These are phyloP conservation scores for Mucor plumbeus DNA, from an alignment of 371 early-diverging fungal species.

Conservation along the genomic window DNA sequence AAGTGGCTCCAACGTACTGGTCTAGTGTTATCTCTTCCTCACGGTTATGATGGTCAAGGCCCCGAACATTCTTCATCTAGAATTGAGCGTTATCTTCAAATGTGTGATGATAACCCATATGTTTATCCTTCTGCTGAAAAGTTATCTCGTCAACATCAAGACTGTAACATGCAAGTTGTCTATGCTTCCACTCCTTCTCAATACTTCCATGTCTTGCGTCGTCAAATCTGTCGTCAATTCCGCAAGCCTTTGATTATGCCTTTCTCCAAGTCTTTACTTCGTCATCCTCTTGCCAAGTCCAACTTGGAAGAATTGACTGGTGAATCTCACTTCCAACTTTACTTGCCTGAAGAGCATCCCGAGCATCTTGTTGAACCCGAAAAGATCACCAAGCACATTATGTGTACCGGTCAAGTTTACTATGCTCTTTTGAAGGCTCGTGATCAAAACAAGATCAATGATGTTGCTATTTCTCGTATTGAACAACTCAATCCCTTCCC, in stretches of 20 bases:
- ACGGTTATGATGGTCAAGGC: conserved; percentile 98
- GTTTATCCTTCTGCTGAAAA: conserved; percentile 81
- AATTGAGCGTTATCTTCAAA: conserved; percentile 93
- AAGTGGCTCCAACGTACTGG: conserved; percentile 98
- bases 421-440: conserved; percentile 89
- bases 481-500: conserved; percentile 98
- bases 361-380: conserved; percentile 75
- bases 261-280: conserved; percentile 91
- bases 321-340: conserved; percentile 84
- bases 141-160: conserved; percentile 90
- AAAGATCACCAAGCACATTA: conserved; percentile 85
- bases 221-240: conserved; percentile 96
- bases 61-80: conserved; percentile 96
- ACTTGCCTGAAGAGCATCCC: conserved; percentile 90
- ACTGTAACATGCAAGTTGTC: conserved; percentile 97
- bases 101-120: conserved; percentile 94
- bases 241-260: conserved; percentile 91
- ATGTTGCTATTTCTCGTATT: conserved; percentile 91
- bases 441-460: conserved; percentile 81
- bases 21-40: conserved; percentile 90
- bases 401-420: conserved; percentile 97
- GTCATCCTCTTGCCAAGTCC: conserved; percentile 92
- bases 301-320: conserved; percentile 81
- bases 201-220: conserved; percentile 95
- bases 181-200: conserved; percentile 95